Evolutionary conservation across 441 rosid genomes (phyloP).

Genomic region (Euphorbia schlechtendalii): DNA sequence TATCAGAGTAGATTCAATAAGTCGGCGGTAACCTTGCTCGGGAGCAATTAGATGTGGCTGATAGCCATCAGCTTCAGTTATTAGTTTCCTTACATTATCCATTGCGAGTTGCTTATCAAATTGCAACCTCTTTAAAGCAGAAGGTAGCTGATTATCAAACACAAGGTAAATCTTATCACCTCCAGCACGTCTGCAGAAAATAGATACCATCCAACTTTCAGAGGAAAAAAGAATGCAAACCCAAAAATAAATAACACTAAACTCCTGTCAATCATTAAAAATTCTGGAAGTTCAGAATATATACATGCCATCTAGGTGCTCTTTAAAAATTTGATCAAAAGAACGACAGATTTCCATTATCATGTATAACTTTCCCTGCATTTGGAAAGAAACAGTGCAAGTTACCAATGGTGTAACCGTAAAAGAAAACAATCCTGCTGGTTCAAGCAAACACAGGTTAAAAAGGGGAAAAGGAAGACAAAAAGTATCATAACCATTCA

Average conservation of each 20-base stretch:
- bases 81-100: slow-evolving; percentile 72
- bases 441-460: not conserved
- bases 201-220: slow-evolving; percentile 1
- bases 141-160: slow-evolving; percentile 79
- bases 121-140: slow-evolving; percentile 80
- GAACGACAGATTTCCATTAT: slow-evolving; percentile 89
- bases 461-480: not conserved
- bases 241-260: not conserved
- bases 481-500: not conserved
- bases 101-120: slow-evolving; percentile 81
- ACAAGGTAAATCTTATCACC: slow-evolving; percentile 81
- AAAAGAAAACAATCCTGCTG: slow-evolving; percentile 11
- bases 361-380: slow-evolving; percentile 88
- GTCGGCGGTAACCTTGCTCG: slow-evolving; percentile 91
- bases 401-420: not conserved
- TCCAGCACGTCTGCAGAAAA: slow-evolving; percentile 70
- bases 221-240: slow-evolving; percentile 12
- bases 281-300: slow-evolving; percentile 11
- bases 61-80: slow-evolving; percentile 95
- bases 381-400: slow-evolving; percentile 13
- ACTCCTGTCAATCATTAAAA: slow-evolving; percentile 1
- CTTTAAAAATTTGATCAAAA: slow-evolving; percentile 90
- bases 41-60: slow-evolving; percentile 96
- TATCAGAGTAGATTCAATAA: slow-evolving; percentile 71
- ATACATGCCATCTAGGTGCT: slow-evolving; percentile 85